Conservation (phyloP, 148 eudicot genomes). For the Polygonum maritimum region DNA sequence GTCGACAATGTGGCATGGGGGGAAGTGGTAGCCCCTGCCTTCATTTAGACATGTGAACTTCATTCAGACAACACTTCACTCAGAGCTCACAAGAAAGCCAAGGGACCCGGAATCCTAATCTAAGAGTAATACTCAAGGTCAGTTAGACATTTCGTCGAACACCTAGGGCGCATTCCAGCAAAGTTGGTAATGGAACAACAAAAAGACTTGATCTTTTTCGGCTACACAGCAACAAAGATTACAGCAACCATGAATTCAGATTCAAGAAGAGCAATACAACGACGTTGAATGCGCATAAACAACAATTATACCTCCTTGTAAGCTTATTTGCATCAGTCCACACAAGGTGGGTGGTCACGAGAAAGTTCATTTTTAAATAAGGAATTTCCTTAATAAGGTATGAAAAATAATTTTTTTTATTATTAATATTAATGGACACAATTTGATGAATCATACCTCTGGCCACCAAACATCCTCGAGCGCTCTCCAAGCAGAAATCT, state of each 20-base stretch:
- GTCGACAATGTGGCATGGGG: conserved; percentile 59
- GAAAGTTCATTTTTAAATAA: no score
- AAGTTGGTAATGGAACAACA: not conserved
- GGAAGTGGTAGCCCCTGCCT: conserved; percentile 58
- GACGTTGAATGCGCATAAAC: not conserved
- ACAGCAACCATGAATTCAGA: not conserved
- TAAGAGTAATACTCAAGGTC: not conserved
- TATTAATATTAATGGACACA: not conserved
- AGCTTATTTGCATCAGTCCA: no score
- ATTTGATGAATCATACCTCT: not conserved
- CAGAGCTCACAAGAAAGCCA: not conserved
- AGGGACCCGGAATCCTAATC: not conserved
- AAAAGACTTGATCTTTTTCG: not conserved
- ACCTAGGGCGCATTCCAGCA: not conserved
- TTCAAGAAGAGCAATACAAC: not conserved
- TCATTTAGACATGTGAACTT: conserved; percentile 54
- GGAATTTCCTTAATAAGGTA: no score
- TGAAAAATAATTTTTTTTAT: no score
- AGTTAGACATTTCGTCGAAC: conserved; percentile 1
- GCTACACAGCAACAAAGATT: not conserved
- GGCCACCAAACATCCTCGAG: not conserved
- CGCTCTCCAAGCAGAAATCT: not conserved
- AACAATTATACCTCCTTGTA: no score
- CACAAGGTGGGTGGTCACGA: no score
- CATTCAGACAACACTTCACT: not conserved